These are phyloP conservation scores for Auricularia auricula-judae DNA, from an alignment of 768 basidiomycete species.

Conservation along the genomic window DNA sequence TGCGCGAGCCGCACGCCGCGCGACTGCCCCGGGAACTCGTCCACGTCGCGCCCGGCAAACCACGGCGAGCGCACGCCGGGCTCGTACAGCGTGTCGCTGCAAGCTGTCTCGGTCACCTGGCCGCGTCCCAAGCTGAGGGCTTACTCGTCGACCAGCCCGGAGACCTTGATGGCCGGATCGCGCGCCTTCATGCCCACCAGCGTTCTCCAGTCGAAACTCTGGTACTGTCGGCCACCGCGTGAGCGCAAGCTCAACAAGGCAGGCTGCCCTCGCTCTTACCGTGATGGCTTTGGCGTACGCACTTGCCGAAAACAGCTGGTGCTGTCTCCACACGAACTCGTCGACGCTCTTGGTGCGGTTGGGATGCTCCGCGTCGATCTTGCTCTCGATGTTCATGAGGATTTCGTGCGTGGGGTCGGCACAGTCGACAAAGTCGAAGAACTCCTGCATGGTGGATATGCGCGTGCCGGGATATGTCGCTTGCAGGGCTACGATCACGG, in stretches of 20 bases:
- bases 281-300: slow-evolving; percentile 55
- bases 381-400: slow-evolving; percentile 72
- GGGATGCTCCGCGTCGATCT: slow-evolving; percentile 46
- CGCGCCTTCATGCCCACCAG: slow-evolving; percentile 61
- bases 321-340: slow-evolving; percentile 53
- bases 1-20: slow-evolving; percentile 49
- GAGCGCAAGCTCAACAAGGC: background rate
- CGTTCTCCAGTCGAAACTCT: slow-evolving; percentile 78
- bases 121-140: slow-evolving; percentile 20
- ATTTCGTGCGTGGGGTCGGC: slow-evolving; percentile 53
- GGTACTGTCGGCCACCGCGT: slow-evolving; percentile 34
- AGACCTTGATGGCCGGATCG: slow-evolving; percentile 44
- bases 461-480: slow-evolving; percentile 55
- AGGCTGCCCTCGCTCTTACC: slow-evolving; percentile 23
- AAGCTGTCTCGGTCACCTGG: slow-evolving; percentile 1
- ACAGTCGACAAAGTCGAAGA: slow-evolving; percentile 68
- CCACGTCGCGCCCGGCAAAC: slow-evolving; percentile 56
- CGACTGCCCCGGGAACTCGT: slow-evolving; percentile 52
- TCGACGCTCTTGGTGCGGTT: slow-evolving; percentile 41
- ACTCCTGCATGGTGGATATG: slow-evolving; percentile 61
- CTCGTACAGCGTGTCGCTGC: slow-evolving; percentile 17
- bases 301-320: slow-evolving; percentile 45
- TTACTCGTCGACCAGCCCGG: slow-evolving; percentile 59
- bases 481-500: slow-evolving; percentile 38
- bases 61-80: slow-evolving; percentile 41